Evolutionary conservation across 2,329 filamentous ascomycete genomes (phyloP).

Genomic region (Talaromyces sp.): DNA sequence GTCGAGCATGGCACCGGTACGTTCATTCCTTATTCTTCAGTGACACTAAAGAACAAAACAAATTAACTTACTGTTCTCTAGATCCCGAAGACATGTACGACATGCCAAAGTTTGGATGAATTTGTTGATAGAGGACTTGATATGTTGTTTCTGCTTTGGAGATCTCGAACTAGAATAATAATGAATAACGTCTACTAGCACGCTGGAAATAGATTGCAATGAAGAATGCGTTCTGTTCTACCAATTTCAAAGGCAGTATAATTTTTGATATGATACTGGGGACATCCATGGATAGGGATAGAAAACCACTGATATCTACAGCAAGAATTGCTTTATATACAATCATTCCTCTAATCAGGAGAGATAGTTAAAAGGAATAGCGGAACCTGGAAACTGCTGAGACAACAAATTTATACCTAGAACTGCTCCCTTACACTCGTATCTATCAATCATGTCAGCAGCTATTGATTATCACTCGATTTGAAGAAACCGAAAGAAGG

Average conservation of each 20-base stretch:
- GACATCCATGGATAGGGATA: too few relatives aligned
- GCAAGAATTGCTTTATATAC: background rate
- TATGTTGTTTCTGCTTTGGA: background rate
- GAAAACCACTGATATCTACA: too few relatives aligned
- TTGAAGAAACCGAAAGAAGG: background rate
- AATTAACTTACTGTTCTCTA: slow-evolving; percentile 19
- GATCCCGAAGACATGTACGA: slow-evolving; percentile 53
- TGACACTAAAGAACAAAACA: background rate
- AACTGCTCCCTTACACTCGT: background rate
- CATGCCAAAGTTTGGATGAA: slow-evolving; percentile 38
- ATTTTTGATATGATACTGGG: background rate
- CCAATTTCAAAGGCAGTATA: background rate
- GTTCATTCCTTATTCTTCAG: slow-evolving; percentile 17
- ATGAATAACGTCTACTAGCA: background rate
- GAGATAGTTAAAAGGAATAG: too few relatives aligned
- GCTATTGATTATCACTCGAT: background rate
- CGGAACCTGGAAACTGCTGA: too few relatives aligned
- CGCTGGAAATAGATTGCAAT: background rate
- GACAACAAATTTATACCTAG: too few relatives aligned
- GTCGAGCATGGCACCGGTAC: slow-evolving; percentile 49
- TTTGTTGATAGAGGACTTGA: background rate
- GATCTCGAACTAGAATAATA: background rate
- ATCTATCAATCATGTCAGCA: background rate
- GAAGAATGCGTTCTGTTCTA: background rate
- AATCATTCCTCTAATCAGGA: background rate